Percentiles rank a stretch among this genome's conserved stretches.
Evolutionary conservation across 768 basidiomycete species (phyloP).

Genomic region (Fibroporia radiculosa): DNA sequence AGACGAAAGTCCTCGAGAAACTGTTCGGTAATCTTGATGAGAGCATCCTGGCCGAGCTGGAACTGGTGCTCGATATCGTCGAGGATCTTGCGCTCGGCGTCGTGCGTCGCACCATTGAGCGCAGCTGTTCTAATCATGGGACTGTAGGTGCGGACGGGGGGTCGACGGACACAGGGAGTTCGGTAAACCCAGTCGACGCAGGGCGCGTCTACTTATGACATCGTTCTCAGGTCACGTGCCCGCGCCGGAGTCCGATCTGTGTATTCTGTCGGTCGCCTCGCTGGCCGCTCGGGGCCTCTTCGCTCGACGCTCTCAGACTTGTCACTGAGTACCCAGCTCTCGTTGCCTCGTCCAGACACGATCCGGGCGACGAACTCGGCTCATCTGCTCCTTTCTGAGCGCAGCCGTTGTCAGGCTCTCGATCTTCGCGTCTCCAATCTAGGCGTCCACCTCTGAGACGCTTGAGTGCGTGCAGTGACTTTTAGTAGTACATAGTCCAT

Average conservation of each 20-base stretch:
- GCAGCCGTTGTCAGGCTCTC: too few relatives aligned
- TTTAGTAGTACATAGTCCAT: too few relatives aligned
- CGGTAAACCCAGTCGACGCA: background rate
- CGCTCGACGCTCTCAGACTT: background rate
- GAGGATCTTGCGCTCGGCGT: conserved; percentile 42
- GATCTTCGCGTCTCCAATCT: too few relatives aligned
- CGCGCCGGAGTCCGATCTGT: background rate
- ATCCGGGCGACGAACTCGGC: too few relatives aligned
- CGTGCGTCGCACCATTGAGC: conserved; percentile 24
- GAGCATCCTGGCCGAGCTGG: conserved; percentile 47
- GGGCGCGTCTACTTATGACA: conserved; percentile 6
- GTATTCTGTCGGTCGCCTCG: background rate
- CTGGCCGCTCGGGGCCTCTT: background rate
- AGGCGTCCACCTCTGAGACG: too few relatives aligned
- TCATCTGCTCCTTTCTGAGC: too few relatives aligned
- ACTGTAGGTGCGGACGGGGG: conserved; percentile 1
- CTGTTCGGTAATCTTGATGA: conserved; percentile 63
- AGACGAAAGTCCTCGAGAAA: conserved; percentile 76
- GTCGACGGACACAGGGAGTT: background rate
- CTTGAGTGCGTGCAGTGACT: too few relatives aligned
- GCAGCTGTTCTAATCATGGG: conserved; percentile 34
- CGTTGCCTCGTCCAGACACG: background rate
- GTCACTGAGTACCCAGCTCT: background rate
- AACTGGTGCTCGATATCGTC: conserved; percentile 70
- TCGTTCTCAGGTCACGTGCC: conserved; percentile 1